A percentile compares a stretch with the other conserved stretches of the same genome.
phyloP scores from a whole-genome alignment of 2,329 filamentous ascomycete genomes.

The Exophiala sideris region DNA sequence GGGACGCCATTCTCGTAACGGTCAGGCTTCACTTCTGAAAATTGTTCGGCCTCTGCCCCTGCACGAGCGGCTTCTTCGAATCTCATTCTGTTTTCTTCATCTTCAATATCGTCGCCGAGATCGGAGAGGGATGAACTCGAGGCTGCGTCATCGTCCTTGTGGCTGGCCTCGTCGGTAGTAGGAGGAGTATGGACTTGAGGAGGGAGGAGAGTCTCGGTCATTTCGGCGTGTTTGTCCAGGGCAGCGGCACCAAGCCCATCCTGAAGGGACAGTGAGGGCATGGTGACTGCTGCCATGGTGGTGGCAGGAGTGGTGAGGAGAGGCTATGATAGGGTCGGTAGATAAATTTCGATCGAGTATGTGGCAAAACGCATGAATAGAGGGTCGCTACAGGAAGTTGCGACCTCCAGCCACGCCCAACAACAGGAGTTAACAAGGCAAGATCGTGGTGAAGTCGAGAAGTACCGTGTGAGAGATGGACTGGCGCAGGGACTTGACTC shows the following conservation, averaged over 20 bases:
- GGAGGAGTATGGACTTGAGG: constrained; percentile 29
- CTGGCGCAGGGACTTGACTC: constrained; percentile 6
- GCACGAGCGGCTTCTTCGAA: constrained; percentile 30
- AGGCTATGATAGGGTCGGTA: constrained; percentile 10
- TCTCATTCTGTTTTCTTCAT: constrained; percentile 28
- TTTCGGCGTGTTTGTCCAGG: constrained; percentile 12
- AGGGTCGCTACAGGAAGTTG: constrained; percentile 20
- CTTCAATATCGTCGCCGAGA: constrained; percentile 26
- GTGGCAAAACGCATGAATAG: constrained; percentile 15
- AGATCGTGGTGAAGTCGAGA: background rate
- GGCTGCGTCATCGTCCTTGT: constrained; percentile 43
- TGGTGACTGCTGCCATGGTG: constrained; percentile 27
- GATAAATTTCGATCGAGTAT: background rate
- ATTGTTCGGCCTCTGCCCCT: constrained; percentile 55
- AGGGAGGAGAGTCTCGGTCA: constrained; percentile 11
- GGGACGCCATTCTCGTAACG: constrained; percentile 84
- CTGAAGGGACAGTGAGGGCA: constrained; percentile 28
- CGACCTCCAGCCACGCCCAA: constrained; percentile 18
- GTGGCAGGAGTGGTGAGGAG: constrained; percentile 10
- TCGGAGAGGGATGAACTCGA: constrained; percentile 33
- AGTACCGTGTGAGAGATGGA: constrained; percentile 1
- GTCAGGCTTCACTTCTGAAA: constrained; percentile 76
- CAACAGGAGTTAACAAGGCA: background rate
- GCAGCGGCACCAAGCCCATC: constrained; percentile 15
- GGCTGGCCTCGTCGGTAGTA: constrained; percentile 29